Evolutionary conservation across 768 basidiomycete genomes (phyloP).

Genomic region (Phaeotremella fagi): DNA sequence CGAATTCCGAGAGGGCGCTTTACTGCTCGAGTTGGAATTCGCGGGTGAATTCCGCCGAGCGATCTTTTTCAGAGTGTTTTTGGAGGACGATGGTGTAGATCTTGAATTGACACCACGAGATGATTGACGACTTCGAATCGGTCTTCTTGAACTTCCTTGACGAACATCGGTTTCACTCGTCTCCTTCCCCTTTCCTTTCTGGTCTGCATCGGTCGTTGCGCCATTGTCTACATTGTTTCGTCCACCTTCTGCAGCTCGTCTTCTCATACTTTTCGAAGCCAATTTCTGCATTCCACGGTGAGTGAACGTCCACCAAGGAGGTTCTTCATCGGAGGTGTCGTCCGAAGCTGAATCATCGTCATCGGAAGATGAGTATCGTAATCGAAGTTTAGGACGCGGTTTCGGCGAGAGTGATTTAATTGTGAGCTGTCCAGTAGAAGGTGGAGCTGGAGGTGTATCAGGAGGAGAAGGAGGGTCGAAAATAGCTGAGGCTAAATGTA

Average conservation of each 20-base stretch:
- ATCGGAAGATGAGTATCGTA: constrained; percentile 16
- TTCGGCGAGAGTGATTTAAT: constrained; percentile 9
- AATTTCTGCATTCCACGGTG: constrained; percentile 33
- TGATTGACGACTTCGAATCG: background rate
- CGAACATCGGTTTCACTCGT: constrained; percentile 3
- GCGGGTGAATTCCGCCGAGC: background rate
- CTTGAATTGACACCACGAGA: background rate
- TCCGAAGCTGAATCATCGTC: constrained; percentile 9
- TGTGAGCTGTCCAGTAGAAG: background rate
- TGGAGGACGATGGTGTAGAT: background rate
- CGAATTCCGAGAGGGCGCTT: too few relatives aligned
- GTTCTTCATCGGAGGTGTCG: constrained; percentile 23
- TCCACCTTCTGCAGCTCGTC: constrained; percentile 6
- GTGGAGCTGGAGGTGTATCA: constrained; percentile 8
- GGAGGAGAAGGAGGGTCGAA: constrained; percentile 33
- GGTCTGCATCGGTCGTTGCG: background rate
- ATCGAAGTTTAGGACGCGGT: constrained; percentile 13
- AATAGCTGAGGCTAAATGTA: constrained; percentile 24
- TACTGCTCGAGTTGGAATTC: too few relatives aligned
- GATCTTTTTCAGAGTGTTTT: background rate
- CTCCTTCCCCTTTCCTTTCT: background rate
- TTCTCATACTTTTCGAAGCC: constrained; percentile 11
- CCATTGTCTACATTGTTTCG: background rate
- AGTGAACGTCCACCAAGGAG: constrained; percentile 41
- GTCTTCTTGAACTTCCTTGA: background rate